These are phyloP conservation scores for Psophocarpus tetragonolobus DNA, from an alignment of 306 rosid species.

Conservation along the genomic window DNA sequence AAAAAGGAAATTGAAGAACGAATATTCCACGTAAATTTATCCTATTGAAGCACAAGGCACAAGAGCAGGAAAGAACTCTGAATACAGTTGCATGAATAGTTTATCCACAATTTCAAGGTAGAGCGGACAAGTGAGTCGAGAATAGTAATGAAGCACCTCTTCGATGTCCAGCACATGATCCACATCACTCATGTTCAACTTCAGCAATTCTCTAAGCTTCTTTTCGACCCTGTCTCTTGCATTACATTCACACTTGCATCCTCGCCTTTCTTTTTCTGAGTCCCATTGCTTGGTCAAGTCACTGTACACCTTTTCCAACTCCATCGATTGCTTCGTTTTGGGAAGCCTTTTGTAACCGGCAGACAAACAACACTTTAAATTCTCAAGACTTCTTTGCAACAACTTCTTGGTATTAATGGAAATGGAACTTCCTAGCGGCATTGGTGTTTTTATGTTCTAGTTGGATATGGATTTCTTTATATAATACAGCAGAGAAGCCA, in stretches of 20 bases:
- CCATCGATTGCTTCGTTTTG: no score
- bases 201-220: conserved; percentile 78
- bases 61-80: conserved; percentile 48
- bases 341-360: conserved; percentile 67
- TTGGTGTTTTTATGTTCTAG: conserved; percentile 36
- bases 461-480: conserved; percentile 50
- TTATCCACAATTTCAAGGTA: conserved; percentile 78
- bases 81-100: conserved; percentile 71
- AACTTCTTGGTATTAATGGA: conserved; percentile 73
- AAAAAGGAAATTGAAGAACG: no score
- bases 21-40: no score
- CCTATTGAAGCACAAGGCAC: no score
- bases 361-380: conserved; percentile 67
- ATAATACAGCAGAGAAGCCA: conserved; percentile 55
- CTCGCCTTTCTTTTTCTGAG: conserved; percentile 31
- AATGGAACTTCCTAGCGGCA: conserved; percentile 67
- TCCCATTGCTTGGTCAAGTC: conserved; percentile 52
- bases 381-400: conserved; percentile 57
- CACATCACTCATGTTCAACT: conserved; percentile 66
- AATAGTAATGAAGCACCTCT: conserved; percentile 87
- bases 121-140: conserved; percentile 72
- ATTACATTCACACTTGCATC: no score
- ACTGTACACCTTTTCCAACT: conserved; percentile 55
- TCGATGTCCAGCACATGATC: conserved; percentile 80
- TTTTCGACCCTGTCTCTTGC: no score